Evolutionary conservation across 495 filamentous ascomycete genomes (phyloP).

Genomic region (Aspergillus nanangensis): DNA sequence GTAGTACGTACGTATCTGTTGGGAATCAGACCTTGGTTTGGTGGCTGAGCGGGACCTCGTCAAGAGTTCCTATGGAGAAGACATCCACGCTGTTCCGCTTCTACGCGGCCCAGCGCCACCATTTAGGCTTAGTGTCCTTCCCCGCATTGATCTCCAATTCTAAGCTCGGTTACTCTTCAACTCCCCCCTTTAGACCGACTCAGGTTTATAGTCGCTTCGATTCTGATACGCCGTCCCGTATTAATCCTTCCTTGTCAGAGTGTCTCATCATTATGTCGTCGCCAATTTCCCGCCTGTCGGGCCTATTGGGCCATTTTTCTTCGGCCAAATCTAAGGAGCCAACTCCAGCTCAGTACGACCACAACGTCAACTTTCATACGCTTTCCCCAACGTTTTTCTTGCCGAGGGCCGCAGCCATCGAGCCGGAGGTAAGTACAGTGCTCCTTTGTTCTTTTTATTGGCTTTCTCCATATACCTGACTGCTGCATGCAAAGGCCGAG

Average conservation of each 20-base stretch:
- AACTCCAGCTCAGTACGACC: constrained; percentile 31
- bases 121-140: constrained; percentile 2
- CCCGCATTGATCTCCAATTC: constrained; percentile 18
- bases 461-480: constrained; percentile 1
- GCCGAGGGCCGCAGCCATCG: constrained; percentile 80
- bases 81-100: background rate
- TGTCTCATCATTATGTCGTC: constrained; percentile 42
- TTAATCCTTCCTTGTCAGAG: background rate
- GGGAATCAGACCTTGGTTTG: too few species aligned
- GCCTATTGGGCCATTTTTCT: constrained; percentile 59
- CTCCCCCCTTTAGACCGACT: background rate
- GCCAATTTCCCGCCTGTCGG: constrained; percentile 53
- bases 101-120: constrained; percentile 5
- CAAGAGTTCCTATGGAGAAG: too few species aligned
- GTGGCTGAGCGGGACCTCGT: too few species aligned
- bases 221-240: background rate
- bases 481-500: constrained; percentile 49
- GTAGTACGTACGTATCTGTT: too few species aligned
- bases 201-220: background rate
- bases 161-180: background rate
- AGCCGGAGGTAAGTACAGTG: constrained; percentile 63
- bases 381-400: constrained; percentile 90
- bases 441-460: background rate
- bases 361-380: constrained; percentile 65
- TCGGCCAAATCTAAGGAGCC: constrained; percentile 15